Evolutionary conservation across 352 stramenopile genomes (phyloP).

Genomic region (Pythium brassicae): DNA sequence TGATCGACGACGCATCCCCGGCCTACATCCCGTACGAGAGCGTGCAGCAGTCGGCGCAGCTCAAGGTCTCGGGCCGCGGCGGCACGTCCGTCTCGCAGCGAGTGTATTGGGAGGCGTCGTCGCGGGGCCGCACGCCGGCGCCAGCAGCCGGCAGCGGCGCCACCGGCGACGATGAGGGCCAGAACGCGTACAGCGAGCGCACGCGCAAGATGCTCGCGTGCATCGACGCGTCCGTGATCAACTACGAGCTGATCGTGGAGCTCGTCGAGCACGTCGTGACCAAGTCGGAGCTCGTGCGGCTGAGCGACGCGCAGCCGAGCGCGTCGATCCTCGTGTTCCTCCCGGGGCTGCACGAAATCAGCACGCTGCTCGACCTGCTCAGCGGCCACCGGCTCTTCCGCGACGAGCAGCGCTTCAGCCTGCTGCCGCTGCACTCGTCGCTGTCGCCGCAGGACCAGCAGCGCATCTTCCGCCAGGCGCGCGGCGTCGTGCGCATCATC

Average conservation of each 20-base stretch:
- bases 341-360: constrained; percentile 93
- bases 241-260: constrained; percentile 92
- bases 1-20: constrained; percentile 70
- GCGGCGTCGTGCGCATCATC: constrained; percentile 88
- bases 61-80: constrained; percentile 59
- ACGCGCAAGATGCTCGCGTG: constrained; percentile 81
- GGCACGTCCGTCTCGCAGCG: constrained; percentile 59
- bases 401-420: constrained; percentile 43
- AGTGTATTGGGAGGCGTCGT: constrained; percentile 46
- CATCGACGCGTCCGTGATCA: constrained; percentile 90
- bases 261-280: constrained; percentile 81
- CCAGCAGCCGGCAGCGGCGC: constrained; percentile 9
- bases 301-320: constrained; percentile 19
- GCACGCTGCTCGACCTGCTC: constrained; percentile 71
- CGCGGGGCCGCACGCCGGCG: constrained; percentile 29
- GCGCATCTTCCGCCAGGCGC: constrained; percentile 83
- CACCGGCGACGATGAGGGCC: background rate
- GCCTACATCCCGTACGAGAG: constrained; percentile 35
- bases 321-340: constrained; percentile 96
- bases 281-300: constrained; percentile 37
- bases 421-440: constrained; percentile 92
- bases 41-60: constrained; percentile 38
- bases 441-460: constrained; percentile 93
- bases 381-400: constrained; percentile 46
- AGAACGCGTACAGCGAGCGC: constrained; percentile 73